Percentiles rank a stretch among this genome's conserved stretches.
Evolutionary conservation across 73 alveolate species (phyloP).

Genomic region (Paraurostyla sp.): DNA sequence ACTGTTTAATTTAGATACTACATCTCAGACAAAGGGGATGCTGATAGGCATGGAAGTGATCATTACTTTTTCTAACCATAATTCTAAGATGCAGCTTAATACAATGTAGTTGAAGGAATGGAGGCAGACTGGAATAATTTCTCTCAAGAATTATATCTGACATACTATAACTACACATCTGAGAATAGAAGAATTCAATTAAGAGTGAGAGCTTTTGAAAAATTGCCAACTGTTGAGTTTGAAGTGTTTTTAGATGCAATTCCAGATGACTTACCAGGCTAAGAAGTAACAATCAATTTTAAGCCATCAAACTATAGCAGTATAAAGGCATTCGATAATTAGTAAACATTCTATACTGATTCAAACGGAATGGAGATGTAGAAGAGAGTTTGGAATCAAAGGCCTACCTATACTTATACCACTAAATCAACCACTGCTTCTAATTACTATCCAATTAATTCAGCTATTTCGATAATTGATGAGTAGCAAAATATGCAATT

Average conservation of each 20-base stretch:
- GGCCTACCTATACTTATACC: slow-evolving; percentile 82
- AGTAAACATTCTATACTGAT: slow-evolving; percentile 84
- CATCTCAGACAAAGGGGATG: not conserved
- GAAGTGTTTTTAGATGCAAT: slow-evolving; percentile 20
- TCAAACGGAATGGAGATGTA: slow-evolving; percentile 87
- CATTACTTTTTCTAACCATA: slow-evolving; percentile 19
- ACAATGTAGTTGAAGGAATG: not conserved
- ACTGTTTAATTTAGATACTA: slow-evolving; percentile 4
- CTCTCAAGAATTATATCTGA: not conserved
- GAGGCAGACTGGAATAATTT: slow-evolving; percentile 31
- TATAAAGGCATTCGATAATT: slow-evolving; percentile 33
- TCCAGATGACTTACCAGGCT: slow-evolving; percentile 12
- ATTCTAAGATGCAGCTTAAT: not conserved
- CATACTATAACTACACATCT: slow-evolving; percentile 6
- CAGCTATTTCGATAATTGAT: slow-evolving; percentile 83
- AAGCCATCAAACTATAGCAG: not conserved
- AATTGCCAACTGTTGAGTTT: slow-evolving; percentile 49
- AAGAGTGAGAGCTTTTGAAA: slow-evolving; percentile 38
- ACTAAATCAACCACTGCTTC: slow-evolving; percentile 82
- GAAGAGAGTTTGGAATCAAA: slow-evolving; percentile 78
- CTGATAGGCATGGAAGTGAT: not conserved
- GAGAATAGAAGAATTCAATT: slow-evolving; percentile 21
- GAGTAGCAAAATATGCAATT: slow-evolving; percentile 62
- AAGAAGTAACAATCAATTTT: slow-evolving; percentile 58
- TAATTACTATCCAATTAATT: slow-evolving; percentile 94